A percentile compares a stretch with the other conserved stretches of the same genome.
These are phyloP conservation scores for Gnetum montanum DNA, from an alignment of 75 land plant genomes.

Conservation along the genomic window DNA sequence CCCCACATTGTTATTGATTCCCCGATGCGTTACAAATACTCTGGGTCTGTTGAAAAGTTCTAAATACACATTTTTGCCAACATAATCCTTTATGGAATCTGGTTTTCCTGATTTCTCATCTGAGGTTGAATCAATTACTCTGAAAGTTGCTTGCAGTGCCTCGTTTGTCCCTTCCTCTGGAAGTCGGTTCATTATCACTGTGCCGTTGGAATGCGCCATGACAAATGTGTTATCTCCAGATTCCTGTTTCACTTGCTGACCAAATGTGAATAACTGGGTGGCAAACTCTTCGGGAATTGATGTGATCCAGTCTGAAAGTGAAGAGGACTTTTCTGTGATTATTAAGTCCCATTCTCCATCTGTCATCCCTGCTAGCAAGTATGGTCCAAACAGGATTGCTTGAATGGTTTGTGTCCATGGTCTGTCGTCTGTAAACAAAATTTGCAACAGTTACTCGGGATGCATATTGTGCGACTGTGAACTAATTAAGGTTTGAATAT, in stretches of 20 bases:
- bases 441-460: neutral
- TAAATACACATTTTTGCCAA: conserved; percentile 35
- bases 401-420: conserved; percentile 37
- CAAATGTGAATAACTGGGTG: conserved; percentile 26
- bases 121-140: conserved; percentile 13
- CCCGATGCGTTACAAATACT: conserved; percentile 31
- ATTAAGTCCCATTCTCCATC: conserved; percentile 42
- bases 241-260: conserved; percentile 7
- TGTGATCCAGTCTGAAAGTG: conserved; percentile 32
- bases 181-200: conserved; percentile 20
- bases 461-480: neutral
- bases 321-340: conserved; percentile 3
- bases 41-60: conserved; percentile 74
- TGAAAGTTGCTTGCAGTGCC: conserved; percentile 40
- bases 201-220: conserved; percentile 12
- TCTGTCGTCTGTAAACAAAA: conserved; percentile 54
- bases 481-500: neutral
- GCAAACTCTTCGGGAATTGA: conserved; percentile 25
- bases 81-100: neutral
- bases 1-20: conserved; percentile 13
- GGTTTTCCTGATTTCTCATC: neutral
- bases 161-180: conserved; percentile 25
- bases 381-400: conserved; percentile 78
- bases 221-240: conserved; percentile 5
- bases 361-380: conserved; percentile 61